A percentile compares a stretch with the other conserved stretches of the same genome.
These are phyloP conservation scores for Heritiera littoralis DNA, from an alignment of 345 rosid genomes.

Conservation along the genomic window DNA sequence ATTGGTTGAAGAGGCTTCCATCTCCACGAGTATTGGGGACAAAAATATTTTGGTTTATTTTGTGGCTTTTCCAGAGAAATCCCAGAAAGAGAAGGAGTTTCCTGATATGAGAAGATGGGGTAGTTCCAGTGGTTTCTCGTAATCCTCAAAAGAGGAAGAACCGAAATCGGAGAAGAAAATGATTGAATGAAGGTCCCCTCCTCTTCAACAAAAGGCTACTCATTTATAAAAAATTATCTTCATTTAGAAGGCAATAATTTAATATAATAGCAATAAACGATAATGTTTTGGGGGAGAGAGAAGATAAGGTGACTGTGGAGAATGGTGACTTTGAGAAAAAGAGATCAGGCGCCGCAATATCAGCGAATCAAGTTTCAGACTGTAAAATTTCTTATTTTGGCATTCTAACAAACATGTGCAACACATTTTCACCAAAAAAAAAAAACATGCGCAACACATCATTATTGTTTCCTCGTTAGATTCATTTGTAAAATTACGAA, in stretches of 20 bases:
- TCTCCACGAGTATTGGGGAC: conserved; percentile 32
- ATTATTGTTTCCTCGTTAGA: too few relatives aligned
- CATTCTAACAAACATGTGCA: conserved; percentile 17
- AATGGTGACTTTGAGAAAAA: conserved; percentile 18
- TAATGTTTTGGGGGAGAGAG: not conserved
- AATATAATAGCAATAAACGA: not conserved
- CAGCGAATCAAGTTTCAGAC: conserved; percentile 12
- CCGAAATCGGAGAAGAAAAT: not conserved
- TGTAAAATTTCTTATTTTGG: not conserved
- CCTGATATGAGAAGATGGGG: conserved; percentile 34
- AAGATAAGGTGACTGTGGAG: not conserved
- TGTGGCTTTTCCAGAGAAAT: conserved; percentile 19
- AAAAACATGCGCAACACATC: not conserved
- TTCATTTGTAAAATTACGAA: too few relatives aligned
- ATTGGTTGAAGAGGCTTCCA: conserved; percentile 58
- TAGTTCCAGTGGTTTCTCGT: conserved; percentile 19
- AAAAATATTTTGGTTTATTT: conserved; percentile 1
- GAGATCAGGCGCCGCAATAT: conserved; percentile 13
- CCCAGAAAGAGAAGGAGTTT: conserved; percentile 28
- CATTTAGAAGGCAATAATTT: not conserved
- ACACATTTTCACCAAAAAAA: too few relatives aligned
- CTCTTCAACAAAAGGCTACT: not conserved
- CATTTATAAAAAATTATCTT: not conserved
- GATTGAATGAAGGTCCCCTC: not conserved
- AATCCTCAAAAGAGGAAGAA: conserved; percentile 15